Percentiles rank a stretch among this genome's conserved stretches.
These are phyloP conservation scores for Aspergillus nomiae DNA, from an alignment of 2,329 filamentous ascomycete genomes.

Conservation along the genomic window DNA sequence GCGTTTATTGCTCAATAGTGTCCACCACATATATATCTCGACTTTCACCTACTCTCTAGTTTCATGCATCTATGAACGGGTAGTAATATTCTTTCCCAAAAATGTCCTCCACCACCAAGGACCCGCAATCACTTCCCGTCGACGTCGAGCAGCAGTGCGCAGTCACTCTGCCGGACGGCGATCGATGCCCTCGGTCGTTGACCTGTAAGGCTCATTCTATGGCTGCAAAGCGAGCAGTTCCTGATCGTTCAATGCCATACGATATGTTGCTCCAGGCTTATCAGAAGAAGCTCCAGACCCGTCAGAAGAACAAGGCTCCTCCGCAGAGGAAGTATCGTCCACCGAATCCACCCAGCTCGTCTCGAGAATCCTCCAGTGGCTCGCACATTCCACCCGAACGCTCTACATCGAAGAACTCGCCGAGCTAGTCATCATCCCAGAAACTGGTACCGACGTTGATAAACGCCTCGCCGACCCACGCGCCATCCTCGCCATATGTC, in stretches of 20 bases:
- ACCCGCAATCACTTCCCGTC: conserved; percentile 61
- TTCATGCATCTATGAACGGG: background rate
- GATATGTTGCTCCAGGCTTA: conserved; percentile 87
- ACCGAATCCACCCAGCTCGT: background rate
- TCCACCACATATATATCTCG: background rate
- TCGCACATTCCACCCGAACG: background rate
- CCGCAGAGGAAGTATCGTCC: conserved; percentile 74
- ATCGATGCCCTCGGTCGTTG: conserved; percentile 81
- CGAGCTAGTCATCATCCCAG: background rate
- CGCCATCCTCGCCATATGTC: background rate
- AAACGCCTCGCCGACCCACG: background rate
- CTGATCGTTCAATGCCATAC: conserved; percentile 83
- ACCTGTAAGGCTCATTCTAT: conserved; percentile 96
- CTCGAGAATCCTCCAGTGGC: conserved; percentile 1
- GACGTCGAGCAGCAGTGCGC: conserved; percentile 94
- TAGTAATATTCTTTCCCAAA: background rate
- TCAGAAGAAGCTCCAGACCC: conserved; percentile 98
- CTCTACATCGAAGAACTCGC: conserved; percentile 5
- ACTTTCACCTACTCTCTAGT: background rate
- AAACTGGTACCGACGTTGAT: background rate
- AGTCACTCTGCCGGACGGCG: conserved; percentile 80
- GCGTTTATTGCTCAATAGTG: background rate
- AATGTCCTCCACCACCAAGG: background rate
- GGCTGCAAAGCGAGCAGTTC: conserved; percentile 87
- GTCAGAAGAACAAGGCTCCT: conserved; percentile 40